Evolutionary conservation across 805 yeast species (phyloP).

Genomic region (Wickerhamomyces tratensis): DNA sequence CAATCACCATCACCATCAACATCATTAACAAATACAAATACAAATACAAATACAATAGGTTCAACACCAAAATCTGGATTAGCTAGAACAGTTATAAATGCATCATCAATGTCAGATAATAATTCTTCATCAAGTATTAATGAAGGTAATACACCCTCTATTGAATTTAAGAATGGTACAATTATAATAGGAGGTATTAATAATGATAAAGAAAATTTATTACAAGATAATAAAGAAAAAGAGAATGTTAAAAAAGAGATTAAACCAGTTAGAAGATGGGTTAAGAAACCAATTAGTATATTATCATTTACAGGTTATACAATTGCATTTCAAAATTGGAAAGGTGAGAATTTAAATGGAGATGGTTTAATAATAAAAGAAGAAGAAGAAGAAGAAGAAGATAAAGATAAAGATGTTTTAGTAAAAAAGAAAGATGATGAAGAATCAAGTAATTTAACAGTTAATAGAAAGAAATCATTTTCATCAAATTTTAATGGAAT

Average conservation of each 20-base stretch:
- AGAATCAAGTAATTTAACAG: too few species aligned
- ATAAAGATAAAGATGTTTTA: too few species aligned
- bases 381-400: not conserved
- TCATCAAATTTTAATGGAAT: too few species aligned
- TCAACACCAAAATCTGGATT: not conserved
- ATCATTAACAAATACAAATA: not conserved
- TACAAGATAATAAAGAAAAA: too few species aligned
- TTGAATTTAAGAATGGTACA: too few species aligned
- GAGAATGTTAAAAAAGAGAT: slow-evolving; percentile 12
- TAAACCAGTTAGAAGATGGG: slow-evolving; percentile 35
- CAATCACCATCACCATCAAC: not conserved
- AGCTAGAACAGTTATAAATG: not conserved
- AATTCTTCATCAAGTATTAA: too few species aligned
- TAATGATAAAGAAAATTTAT: too few species aligned
- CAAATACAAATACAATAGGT: not conserved
- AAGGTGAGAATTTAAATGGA: slow-evolving; percentile 16
- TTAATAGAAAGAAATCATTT: too few species aligned
- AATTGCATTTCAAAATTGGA: slow-evolving; percentile 28
- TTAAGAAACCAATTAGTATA: slow-evolving; percentile 25
- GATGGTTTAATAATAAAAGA: not conserved
- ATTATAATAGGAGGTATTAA: too few species aligned
- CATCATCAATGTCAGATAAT: not conserved
- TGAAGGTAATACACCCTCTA: too few species aligned
- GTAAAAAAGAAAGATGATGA: not conserved
- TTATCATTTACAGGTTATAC: slow-evolving; percentile 36